These are phyloP conservation scores for Fusarium burgessii DNA, from an alignment of 2,329 filamentous ascomycete genomes.

Conservation along the genomic window DNA sequence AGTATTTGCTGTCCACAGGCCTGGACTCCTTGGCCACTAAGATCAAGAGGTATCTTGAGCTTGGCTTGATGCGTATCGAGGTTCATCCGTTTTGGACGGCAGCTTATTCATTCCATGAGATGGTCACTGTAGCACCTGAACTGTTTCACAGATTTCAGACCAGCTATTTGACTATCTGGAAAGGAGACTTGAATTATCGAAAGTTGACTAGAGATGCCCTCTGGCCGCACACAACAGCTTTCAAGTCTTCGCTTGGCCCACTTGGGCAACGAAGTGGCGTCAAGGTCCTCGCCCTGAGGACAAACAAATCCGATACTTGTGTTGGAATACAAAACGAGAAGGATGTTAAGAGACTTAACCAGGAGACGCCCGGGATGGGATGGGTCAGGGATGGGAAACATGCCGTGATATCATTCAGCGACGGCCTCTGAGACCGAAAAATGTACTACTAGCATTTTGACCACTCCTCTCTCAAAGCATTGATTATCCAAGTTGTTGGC, in stretches of 20 bases:
- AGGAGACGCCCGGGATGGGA: background rate
- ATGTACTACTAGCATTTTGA: background rate
- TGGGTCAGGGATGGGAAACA: conserved; percentile 11
- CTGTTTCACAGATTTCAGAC: background rate
- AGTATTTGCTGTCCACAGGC: background rate
- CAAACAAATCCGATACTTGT: conserved; percentile 16
- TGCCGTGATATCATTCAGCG: conserved; percentile 16
- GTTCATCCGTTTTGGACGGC: conserved; percentile 14
- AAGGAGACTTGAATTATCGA: conserved; percentile 19
- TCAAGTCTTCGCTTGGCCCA: conserved; percentile 1
- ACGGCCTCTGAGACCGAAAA: background rate
- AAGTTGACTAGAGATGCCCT: conserved; percentile 12
- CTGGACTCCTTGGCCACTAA: background rate
- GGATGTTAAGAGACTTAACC: background rate
- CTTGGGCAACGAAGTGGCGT: conserved; percentile 1
- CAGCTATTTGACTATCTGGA: conserved; percentile 14
- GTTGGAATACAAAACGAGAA: conserved; percentile 5
- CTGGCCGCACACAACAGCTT: conserved; percentile 6
- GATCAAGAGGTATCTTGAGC: background rate
- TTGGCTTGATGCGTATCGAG: background rate
- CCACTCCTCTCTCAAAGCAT: conserved; percentile 9
- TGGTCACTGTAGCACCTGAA: background rate
- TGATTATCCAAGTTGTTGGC: conserved; percentile 17
- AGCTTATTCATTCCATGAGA: conserved; percentile 1
- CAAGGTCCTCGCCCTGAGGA: conserved; percentile 4